phyloP scores from a whole-genome alignment of 768 basidiomycete genomes.

The Amyloporia xantha region DNA sequence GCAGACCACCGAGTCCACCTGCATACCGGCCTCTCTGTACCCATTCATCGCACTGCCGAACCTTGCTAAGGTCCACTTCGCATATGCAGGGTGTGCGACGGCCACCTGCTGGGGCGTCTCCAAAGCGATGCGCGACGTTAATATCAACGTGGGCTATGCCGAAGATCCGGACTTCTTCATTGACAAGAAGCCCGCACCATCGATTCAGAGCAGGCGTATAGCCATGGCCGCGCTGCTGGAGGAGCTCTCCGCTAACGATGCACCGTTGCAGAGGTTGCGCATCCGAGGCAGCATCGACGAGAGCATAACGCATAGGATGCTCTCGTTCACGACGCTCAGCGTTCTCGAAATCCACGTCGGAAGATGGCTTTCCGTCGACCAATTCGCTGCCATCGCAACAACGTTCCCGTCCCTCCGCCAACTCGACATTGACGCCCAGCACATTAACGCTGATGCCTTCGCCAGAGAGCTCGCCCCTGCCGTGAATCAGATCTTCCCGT shows the following conservation, averaged over 20 bases:
- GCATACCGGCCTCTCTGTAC: background rate
- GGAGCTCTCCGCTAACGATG: background rate
- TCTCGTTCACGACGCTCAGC: constrained; percentile 10
- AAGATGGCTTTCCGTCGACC: constrained; percentile 8
- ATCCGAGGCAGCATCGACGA: constrained; percentile 14
- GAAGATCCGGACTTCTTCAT: constrained; percentile 1
- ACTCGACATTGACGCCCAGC: constrained; percentile 16
- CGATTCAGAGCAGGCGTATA: constrained; percentile 2
- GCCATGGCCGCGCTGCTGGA: constrained; percentile 8
- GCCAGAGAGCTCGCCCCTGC: constrained; percentile 7
- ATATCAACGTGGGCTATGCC: constrained; percentile 9
- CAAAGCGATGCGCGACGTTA: constrained; percentile 5
- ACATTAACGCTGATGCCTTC: constrained; percentile 10
- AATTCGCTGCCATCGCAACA: constrained; percentile 14
- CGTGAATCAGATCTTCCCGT: constrained; percentile 9
- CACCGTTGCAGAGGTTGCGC: constrained; percentile 9
- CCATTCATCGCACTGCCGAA: constrained; percentile 5
- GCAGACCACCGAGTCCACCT: constrained; percentile 6
- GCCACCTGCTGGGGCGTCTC: constrained; percentile 6
- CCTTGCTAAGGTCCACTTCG: constrained; percentile 8
- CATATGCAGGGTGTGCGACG: constrained; percentile 10
- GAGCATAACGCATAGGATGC: constrained; percentile 6
- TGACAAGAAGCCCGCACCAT: background rate
- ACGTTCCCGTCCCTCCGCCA: constrained; percentile 12
- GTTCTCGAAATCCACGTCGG: constrained; percentile 14